phyloP scores from a whole-genome alignment of 2,329 filamentous ascomycete genomes.

The Simplicillium sp. region DNA sequence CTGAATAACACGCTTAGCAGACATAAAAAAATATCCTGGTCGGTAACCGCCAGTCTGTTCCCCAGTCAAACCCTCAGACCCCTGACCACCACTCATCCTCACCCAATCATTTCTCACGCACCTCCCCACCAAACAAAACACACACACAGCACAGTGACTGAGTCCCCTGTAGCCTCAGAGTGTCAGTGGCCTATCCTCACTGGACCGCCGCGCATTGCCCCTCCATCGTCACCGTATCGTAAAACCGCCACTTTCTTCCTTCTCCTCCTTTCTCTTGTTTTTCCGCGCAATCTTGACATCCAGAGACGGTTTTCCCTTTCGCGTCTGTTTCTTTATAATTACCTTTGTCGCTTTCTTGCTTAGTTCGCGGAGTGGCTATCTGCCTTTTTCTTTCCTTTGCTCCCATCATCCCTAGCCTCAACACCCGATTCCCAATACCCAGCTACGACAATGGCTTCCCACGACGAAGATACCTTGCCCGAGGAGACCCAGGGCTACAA shows the following conservation, averaged over 20 bases:
- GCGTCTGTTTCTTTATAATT: conserved; percentile 1
- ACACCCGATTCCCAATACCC: conserved; percentile 11
- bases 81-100: too few species aligned
- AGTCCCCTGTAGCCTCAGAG: too few species aligned
- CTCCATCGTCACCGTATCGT: conserved; percentile 24
- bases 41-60: too few species aligned
- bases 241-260: conserved; percentile 8
- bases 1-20: too few species aligned
- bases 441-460: conserved; percentile 49
- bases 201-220: conserved; percentile 10
- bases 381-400: conserved; percentile 2
- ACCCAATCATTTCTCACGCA: too few species aligned
- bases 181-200: too few species aligned
- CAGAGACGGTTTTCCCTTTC: background rate
- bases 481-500: conserved; percentile 94
- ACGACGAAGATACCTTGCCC: conserved; percentile 72
- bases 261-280: background rate
- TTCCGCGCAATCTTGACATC: background rate
- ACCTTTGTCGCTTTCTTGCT: background rate
- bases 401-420: conserved; percentile 5
- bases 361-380: background rate
- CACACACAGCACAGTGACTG: too few species aligned
- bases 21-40: too few species aligned
- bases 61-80: too few species aligned
- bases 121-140: too few species aligned